A percentile compares a stretch with the other conserved stretches of the same genome.
These are phyloP conservation scores for Nemophila menziesii DNA, from an alignment of 257 asterid genomes.

Conservation along the genomic window DNA sequence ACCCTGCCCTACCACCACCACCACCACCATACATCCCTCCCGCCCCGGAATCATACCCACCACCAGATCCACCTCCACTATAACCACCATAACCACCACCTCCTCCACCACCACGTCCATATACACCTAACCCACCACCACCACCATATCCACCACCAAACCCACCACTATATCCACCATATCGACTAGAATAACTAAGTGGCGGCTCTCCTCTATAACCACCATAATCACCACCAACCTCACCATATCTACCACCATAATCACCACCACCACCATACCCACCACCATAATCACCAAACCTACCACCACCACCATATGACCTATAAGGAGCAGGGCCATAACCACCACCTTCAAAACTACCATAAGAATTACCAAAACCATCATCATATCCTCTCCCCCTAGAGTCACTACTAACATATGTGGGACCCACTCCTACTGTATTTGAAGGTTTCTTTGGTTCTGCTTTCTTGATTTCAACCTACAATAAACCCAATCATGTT, in stretches of 20 bases:
- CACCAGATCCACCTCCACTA: constrained; percentile 47
- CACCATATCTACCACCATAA: constrained; percentile 74
- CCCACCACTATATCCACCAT: constrained; percentile 68
- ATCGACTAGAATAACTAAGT: constrained; percentile 66
- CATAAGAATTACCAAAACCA: constrained; percentile 60
- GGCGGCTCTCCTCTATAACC: constrained; percentile 73
- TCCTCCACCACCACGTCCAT: constrained; percentile 85
- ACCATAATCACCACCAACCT: constrained; percentile 54
- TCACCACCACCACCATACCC: constrained; percentile 62
- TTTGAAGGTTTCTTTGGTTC: constrained; percentile 99
- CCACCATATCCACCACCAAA: too few relatives aligned
- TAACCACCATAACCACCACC: constrained; percentile 47
- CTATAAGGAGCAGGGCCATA: constrained; percentile 91
- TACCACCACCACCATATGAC: constrained; percentile 78
- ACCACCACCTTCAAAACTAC: constrained; percentile 44
- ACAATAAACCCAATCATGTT: constrained; percentile 95
- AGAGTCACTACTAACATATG: constrained; percentile 84
- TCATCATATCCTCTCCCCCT: constrained; percentile 81
- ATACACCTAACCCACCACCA: constrained; percentile 60
- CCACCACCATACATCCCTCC: constrained; percentile 89
- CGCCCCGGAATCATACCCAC: constrained; percentile 72
- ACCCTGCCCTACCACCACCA: constrained; percentile 91
- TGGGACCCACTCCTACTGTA: constrained; percentile 70
- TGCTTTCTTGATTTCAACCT: constrained; percentile 99
- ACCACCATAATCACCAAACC: constrained; percentile 75